Base-by-base conservation (phyloP, 177 flowering plant genomes). In the Vitis hybrid region DNA sequence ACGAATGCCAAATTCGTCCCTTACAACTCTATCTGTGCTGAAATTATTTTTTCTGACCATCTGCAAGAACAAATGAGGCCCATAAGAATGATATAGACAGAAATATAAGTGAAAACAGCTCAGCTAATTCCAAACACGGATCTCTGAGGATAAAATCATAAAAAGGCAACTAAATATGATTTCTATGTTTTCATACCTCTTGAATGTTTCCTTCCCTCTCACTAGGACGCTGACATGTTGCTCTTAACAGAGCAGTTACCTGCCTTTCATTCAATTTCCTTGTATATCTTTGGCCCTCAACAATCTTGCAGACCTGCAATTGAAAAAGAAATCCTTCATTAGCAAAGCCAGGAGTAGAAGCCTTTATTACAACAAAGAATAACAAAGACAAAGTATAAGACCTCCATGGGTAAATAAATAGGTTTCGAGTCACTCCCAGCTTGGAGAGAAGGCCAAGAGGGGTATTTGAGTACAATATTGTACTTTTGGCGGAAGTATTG, bases 401-500 rank as follows among this genome's bases (percentile, higher is more conserved):
- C 99, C 97, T 94, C 97, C 91, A 92, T 91, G 1, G 99, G 97
- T 17, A 89, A 67, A 71, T 78, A 88, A 2, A 59, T 49, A 20
- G 88, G 87, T 55, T 65, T 87, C 6, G 82, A 2, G 4, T 76
- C 88, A 74, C 69, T 86, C 21, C 98, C 93, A 55, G 78, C 79
- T 71, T 84, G 86, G 35, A 88, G 67, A 0, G 86, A 83, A 51
- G 90, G 97, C 78, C 81, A 73, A 20, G 48, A 2, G 1, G 66
- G 18, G 69, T 67, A 73, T 11, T 48, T 61, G 0, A 91, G 78
- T 3, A 0, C 17, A 49, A 81, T 64, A 1, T 68, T 51, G 55
- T 94, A 91, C 54, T 65, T 82, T 55, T 85, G 66, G 2, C 15
- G 70, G 69, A 82, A 94, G 69, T 90, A 94, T n/a, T 85, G 79